These are phyloP conservation scores for Calamus simplicifolius DNA, from an alignment of 176 grass and related monocot genomes.

Conservation along the genomic window DNA sequence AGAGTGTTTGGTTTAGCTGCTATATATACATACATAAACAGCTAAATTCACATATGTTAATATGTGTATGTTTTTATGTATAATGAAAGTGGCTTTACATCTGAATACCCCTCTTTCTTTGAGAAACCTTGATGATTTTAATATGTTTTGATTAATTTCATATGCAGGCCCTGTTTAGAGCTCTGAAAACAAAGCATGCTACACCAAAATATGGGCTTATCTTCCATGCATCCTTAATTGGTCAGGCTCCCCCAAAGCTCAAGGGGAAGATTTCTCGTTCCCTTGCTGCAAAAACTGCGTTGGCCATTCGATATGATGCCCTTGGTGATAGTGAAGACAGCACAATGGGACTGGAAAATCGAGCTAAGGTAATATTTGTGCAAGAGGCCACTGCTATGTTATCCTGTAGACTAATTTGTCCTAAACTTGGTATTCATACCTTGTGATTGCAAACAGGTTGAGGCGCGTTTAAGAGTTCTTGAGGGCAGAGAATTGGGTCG, in stretches of 20 bases:
- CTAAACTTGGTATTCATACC: neutral
- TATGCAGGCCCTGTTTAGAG: conserved; percentile 79
- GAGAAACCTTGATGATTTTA: too few relatives aligned
- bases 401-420: too few relatives aligned
- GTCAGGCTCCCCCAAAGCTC: conserved; percentile 59
- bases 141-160: neutral
- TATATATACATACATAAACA: too few relatives aligned
- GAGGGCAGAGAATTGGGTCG: conserved; percentile 59
- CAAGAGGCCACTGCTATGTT: too few relatives aligned
- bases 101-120: too few relatives aligned
- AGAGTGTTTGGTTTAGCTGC: too few relatives aligned
- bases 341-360: conserved; percentile 57
- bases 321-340: conserved; percentile 75
- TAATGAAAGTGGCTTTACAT: too few relatives aligned
- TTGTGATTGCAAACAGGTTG: conserved; percentile 39
- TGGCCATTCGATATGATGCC: conserved; percentile 78
- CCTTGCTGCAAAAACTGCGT: conserved; percentile 68
- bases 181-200: conserved; percentile 74
- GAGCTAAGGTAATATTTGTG: conserved; percentile 51
- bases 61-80: too few relatives aligned
- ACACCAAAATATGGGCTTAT: conserved; percentile 96
- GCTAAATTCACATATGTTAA: too few relatives aligned
- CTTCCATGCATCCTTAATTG: conserved; percentile 89
- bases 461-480: conserved; percentile 55
- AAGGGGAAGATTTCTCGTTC: conserved; percentile 90